Conservation (phyloP, 2,329 filamentous ascomycete genomes). For the Nemania abortiva region DNA sequence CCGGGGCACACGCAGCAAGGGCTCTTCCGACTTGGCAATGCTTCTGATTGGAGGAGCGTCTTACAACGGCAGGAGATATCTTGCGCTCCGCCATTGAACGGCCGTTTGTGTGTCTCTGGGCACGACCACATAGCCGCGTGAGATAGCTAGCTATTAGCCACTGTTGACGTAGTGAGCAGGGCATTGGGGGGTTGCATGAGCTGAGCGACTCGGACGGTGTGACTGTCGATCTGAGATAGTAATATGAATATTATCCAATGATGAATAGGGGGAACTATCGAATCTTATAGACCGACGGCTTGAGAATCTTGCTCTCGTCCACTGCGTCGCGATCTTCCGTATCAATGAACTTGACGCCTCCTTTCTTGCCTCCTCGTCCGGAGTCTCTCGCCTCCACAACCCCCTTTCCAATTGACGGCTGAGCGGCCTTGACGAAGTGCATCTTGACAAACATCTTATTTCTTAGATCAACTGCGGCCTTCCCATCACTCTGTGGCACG, state of each 20-base stretch:
- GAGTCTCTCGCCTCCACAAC: conserved; percentile 56
- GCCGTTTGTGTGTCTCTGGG: background rate
- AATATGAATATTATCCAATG: background rate
- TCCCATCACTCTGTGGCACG: conserved; percentile 75
- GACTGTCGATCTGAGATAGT: conserved; percentile 1
- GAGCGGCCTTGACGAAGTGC: conserved; percentile 88
- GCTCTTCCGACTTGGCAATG: conserved; percentile 19
- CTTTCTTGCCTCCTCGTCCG: conserved; percentile 50
- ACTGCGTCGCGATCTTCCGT: conserved; percentile 70
- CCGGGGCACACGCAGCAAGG: conserved; percentile 14
- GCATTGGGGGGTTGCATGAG: background rate
- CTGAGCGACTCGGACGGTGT: background rate
- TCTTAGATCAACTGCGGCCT: conserved; percentile 76
- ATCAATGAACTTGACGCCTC: conserved; percentile 70
- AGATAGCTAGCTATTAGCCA: background rate
- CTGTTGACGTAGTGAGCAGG: conserved; percentile 1
- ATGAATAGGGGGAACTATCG: conserved; percentile 62
- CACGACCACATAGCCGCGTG: background rate
- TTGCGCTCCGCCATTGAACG: background rate
- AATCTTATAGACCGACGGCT: conserved; percentile 96
- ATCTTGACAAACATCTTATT: conserved; percentile 99
- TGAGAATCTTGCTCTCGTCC: conserved; percentile 76
- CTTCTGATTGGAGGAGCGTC: conserved; percentile 10
- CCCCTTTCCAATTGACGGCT: conserved; percentile 81
- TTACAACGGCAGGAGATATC: conserved; percentile 4